These are phyloP conservation scores for Tylopilus felleus DNA, from an alignment of 768 basidiomycete species.

Conservation along the genomic window DNA sequence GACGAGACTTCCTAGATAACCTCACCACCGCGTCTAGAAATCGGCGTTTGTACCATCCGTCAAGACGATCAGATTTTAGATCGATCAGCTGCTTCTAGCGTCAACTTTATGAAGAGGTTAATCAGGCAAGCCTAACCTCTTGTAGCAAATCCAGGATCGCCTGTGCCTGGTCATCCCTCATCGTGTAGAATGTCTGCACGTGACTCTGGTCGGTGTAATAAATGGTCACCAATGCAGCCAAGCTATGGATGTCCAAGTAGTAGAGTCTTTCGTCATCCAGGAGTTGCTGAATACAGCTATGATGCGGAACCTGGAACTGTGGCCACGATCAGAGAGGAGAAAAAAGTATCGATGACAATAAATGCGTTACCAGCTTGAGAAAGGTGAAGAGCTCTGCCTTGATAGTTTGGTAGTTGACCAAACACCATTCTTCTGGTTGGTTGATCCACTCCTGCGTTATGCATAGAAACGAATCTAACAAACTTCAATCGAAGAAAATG, in stretches of 20 bases:
- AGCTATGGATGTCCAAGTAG: constrained; percentile 20
- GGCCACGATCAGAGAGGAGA: background rate
- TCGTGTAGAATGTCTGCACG: constrained; percentile 19
- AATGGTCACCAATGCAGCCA: constrained; percentile 24
- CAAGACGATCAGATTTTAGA: constrained; percentile 18
- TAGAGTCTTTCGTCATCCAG: constrained; percentile 12
- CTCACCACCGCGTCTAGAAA: constrained; percentile 29
- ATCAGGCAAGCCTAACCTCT: constrained; percentile 6
- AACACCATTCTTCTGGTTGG: constrained; percentile 22
- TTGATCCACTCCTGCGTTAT: constrained; percentile 20
- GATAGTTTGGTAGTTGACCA: constrained; percentile 20
- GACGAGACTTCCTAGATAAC: constrained; percentile 28
- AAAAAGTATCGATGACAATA: background rate
- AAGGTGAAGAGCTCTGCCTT: constrained; percentile 13
- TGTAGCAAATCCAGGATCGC: constrained; percentile 27
- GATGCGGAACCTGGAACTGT: constrained; percentile 16
- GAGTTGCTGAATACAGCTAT: constrained; percentile 21
- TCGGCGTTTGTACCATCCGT: constrained; percentile 27
- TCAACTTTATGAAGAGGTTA: background rate
- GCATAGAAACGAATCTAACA: constrained; percentile 14
- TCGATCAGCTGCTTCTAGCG: constrained; percentile 20
- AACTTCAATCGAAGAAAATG: constrained; percentile 7
- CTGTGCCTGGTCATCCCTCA: constrained; percentile 24
- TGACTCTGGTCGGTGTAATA: constrained; percentile 17
- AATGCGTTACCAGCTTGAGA: constrained; percentile 9